These are phyloP conservation scores for Penicillium macrosclerotiorum DNA, from an alignment of 495 filamentous ascomycete species.

Conservation along the genomic window DNA sequence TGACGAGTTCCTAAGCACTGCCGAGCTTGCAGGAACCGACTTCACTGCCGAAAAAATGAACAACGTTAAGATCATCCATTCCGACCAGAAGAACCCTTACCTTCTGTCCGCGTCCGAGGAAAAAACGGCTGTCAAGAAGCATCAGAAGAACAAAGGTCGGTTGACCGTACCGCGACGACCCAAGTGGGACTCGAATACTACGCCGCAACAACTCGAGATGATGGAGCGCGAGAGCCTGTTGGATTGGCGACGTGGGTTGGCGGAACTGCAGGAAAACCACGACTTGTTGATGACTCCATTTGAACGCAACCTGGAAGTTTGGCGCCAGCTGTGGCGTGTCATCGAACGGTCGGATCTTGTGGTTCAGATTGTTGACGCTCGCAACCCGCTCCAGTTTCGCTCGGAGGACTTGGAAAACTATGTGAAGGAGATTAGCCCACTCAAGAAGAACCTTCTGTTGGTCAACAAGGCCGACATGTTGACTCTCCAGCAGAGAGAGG, in stretches of 20 bases:
- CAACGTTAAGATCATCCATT: slow-evolving; percentile 97
- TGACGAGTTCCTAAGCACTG: slow-evolving; percentile 82
- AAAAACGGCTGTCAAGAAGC: slow-evolving; percentile 70
- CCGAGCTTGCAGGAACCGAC: slow-evolving; percentile 94
- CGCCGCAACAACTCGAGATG: slow-evolving; percentile 73
- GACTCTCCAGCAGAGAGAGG: slow-evolving; percentile 77
- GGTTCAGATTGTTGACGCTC: slow-evolving; percentile 97
- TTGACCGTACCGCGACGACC: slow-evolving; percentile 91
- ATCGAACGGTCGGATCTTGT: slow-evolving; percentile 95
- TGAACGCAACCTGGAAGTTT: slow-evolving; percentile 96
- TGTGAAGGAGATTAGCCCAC: slow-evolving; percentile 84
- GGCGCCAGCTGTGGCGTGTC: slow-evolving; percentile 97
- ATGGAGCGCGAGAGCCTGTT: slow-evolving; percentile 79
- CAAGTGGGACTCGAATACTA: slow-evolving; percentile 81
- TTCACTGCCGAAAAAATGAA: slow-evolving; percentile 99
- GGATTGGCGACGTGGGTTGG: slow-evolving; percentile 85
- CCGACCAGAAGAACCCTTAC: slow-evolving; percentile 92
- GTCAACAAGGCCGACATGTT: slow-evolving; percentile 99
- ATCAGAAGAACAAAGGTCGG: slow-evolving; percentile 68
- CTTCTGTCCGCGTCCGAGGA: slow-evolving; percentile 88
- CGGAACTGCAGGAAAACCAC: slow-evolving; percentile 86
- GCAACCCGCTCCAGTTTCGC: slow-evolving; percentile 91
- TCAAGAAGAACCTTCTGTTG: slow-evolving; percentile 87
- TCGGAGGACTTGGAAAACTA: slow-evolving; percentile 92
- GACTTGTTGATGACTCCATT: slow-evolving; percentile 98